A percentile compares a stretch with the other conserved stretches of the same genome.
phyloP scores from a whole-genome alignment of 495 filamentous ascomycete species.

The Penicillium egyptiacum region DNA sequence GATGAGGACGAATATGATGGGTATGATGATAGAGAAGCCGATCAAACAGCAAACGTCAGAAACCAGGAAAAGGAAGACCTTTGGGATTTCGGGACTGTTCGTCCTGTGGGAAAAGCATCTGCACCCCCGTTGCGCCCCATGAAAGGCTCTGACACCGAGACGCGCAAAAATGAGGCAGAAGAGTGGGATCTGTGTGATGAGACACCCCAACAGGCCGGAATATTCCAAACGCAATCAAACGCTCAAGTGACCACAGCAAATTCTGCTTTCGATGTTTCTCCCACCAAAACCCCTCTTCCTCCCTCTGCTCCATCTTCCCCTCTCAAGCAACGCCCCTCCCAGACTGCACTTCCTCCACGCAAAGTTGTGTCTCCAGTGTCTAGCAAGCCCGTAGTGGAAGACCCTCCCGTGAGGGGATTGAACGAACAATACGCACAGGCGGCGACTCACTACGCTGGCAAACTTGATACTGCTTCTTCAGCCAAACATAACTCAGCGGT shows the following conservation, averaged over 20 bases:
- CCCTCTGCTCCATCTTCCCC: constrained; percentile 17
- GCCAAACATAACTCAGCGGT: constrained; percentile 21
- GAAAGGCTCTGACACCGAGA: constrained; percentile 72
- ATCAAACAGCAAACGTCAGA: constrained; percentile 36
- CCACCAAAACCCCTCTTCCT: constrained; percentile 20
- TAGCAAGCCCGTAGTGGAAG: constrained; percentile 1
- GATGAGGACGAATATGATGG: constrained; percentile 53
- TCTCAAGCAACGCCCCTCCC: constrained; percentile 2
- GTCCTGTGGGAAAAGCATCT: constrained; percentile 59
- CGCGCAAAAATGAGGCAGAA: constrained; percentile 49
- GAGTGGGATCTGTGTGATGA: constrained; percentile 46
- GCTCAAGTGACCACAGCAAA: constrained; percentile 6
- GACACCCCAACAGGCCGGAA: constrained; percentile 29
- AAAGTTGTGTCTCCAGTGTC: constrained; percentile 2
- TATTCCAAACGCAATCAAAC: constrained; percentile 3
- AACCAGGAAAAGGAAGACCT: constrained; percentile 57
- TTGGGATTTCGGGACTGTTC: constrained; percentile 95
- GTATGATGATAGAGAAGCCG: constrained; percentile 55
- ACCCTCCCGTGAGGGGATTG: constrained; percentile 2
- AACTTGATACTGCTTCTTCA: constrained; percentile 19
- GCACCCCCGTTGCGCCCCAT: constrained; percentile 57
- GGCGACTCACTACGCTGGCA: constrained; percentile 12
- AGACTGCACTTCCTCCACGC: constrained; percentile 8
- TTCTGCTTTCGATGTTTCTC: constrained; percentile 8
- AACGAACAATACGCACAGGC: constrained; percentile 19